These are phyloP conservation scores for Pseudotsuga menziesii DNA, from an alignment of 75 land plant genomes.

Conservation along the genomic window DNA sequence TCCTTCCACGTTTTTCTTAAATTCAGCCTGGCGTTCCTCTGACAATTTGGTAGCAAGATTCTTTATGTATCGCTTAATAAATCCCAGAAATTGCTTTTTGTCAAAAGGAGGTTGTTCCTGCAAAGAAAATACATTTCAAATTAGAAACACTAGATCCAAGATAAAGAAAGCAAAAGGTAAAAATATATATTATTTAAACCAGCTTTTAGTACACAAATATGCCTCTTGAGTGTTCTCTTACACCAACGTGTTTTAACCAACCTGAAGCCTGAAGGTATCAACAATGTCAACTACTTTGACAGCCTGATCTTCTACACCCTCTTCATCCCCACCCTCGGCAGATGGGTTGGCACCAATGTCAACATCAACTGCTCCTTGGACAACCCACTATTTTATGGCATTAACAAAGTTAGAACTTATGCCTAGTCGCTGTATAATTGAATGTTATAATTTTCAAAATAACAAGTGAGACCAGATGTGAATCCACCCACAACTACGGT, in stretches of 20 bases:
- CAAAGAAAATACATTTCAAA: not conserved
- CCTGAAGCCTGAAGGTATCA: constrained; percentile 36
- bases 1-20: constrained; percentile 80
- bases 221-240: not conserved
- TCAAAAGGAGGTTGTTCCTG: constrained; percentile 94
- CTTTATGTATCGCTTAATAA: constrained; percentile 78
- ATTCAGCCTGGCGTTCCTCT: constrained; percentile 53
- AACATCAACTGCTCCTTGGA: constrained; percentile 40
- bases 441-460: no score
- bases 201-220: not conserved
- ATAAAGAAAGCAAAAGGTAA: no score
- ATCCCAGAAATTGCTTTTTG: constrained; percentile 76
- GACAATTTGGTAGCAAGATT: constrained; percentile 53
- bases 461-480: no score
- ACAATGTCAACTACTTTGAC: constrained; percentile 34
- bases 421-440: no score
- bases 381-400: constrained; percentile 34
- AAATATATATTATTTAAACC: not conserved
- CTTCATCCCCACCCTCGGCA: constrained; percentile 42
- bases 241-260: constrained; percentile 10
- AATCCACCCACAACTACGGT: no score
- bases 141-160: not conserved
- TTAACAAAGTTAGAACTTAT: not conserved
- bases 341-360: constrained; percentile 60
- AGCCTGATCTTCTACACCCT: constrained; percentile 28